Percentiles rank a stretch among this genome's conserved stretches.
phyloP scores from a whole-genome alignment of 1,139 yeast genomes.

The Hanseniaspora uvarum region DNA sequence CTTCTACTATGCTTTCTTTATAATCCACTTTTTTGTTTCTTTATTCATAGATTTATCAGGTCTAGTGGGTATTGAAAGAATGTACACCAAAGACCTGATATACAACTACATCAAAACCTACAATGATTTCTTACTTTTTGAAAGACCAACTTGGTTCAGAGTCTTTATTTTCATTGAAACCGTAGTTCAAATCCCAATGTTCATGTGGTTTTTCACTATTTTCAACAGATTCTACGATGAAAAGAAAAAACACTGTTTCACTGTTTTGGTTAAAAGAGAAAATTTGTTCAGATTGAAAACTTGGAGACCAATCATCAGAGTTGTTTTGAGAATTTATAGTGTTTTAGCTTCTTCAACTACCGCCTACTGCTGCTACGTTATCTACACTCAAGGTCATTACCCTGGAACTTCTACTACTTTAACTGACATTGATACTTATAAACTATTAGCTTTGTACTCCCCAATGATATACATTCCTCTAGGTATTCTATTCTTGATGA shows the following conservation, averaged over 20 bases:
- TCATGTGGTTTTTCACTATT: conserved; percentile 34
- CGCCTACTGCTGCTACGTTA: conserved; percentile 24
- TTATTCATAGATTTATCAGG: conserved; percentile 63
- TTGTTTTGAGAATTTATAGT: conserved; percentile 24
- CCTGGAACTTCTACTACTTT: conserved; percentile 23
- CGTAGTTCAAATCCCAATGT: conserved; percentile 66
- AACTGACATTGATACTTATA: conserved; percentile 21
- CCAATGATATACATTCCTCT: conserved; percentile 28
- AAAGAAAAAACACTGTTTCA: conserved; percentile 17
- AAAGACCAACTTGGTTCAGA: conserved; percentile 59
- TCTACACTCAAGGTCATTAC: conserved; percentile 26
- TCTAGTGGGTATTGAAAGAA: conserved; percentile 48
- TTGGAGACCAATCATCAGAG: conserved; percentile 19
- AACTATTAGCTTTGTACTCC: conserved; percentile 24
- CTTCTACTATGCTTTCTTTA: conserved; percentile 43
- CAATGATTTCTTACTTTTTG: conserved; percentile 56
- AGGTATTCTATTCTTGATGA: conserved; percentile 19
- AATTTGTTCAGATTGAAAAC: conserved; percentile 16
- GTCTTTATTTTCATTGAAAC: conserved; percentile 64
- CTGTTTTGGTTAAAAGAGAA: conserved; percentile 16
- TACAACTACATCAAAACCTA: conserved; percentile 52
- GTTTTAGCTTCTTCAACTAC: conserved; percentile 28
- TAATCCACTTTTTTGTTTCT: conserved; percentile 66
- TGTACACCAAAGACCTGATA: conserved; percentile 43
- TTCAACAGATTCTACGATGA: conserved; percentile 19